Percentiles rank a stretch among this genome's conserved stretches.
Conservation (phyloP, 169 alveolate species). For the Cryptosporidium parvum region DNA sequence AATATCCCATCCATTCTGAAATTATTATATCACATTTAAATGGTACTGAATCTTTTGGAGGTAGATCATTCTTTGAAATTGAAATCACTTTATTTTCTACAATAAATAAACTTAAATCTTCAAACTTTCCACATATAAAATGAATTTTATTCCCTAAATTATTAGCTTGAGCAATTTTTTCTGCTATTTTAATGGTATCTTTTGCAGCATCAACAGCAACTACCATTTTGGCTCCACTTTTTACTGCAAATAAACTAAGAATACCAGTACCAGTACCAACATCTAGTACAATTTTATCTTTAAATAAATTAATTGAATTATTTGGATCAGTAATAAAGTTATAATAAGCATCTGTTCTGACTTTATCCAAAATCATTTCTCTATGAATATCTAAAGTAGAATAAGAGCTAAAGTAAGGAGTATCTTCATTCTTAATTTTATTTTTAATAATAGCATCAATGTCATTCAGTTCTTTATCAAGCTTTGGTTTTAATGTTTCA, state of each 20-base stretch:
- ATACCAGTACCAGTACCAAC: conserved; percentile 91
- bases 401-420: conserved; percentile 90
- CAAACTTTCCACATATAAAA: conserved; percentile 87
- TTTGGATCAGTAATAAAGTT: conserved; percentile 86
- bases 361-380: conserved; percentile 92
- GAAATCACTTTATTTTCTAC: conserved; percentile 77
- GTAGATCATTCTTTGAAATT: conserved; percentile 27
- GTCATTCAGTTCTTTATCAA: not conserved
- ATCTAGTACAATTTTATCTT: conserved; percentile 89
- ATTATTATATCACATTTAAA: conserved; percentile 85
- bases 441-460: not conserved
- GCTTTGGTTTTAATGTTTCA: not conserved
- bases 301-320: conserved; percentile 80
- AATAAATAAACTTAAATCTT: conserved; percentile 10
- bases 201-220: conserved; percentile 94
- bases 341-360: conserved; percentile 91
- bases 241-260: conserved; percentile 87
- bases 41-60: conserved; percentile 24
- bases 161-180: conserved; percentile 85
- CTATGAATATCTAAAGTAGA: conserved; percentile 90
- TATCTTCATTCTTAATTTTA: conserved; percentile 70
- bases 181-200: conserved; percentile 89
- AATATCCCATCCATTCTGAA: conserved; percentile 92
- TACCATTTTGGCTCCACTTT: conserved; percentile 91
- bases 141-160: conserved; percentile 83